Evolutionary conservation across 495 filamentous ascomycete species (phyloP), one percentile per base, ranked within the genome.

Genomic region (Hypoxylon lienhwacheense): DNA sequence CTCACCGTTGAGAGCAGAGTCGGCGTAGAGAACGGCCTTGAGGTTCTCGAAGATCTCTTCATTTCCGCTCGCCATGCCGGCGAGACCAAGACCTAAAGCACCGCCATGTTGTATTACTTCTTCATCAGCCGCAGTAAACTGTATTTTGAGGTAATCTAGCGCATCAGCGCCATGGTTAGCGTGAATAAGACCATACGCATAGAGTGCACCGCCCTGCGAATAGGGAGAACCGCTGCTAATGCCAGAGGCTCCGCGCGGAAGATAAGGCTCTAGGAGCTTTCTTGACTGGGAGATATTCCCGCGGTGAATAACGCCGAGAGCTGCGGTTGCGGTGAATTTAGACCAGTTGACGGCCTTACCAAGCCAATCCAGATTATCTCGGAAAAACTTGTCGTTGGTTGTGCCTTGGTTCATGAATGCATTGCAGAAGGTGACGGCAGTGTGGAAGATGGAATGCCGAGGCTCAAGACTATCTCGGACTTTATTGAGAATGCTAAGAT

Each of bases 401-500:
- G 95, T 97, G 25, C 95, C 95, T n/a, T 95, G 89, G 64, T 99
- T 93, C 92, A 97, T 99, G 70, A 99, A 97, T 8, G 90, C 95
- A 67, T 97, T 97, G 53, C 93, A 92, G 56, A 99, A 90, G 0
- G 93, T 97, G 29, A 97, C 90, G 1, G 91, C 89, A 3, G 88
- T 93, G 70, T 99, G 95, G 80, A 97, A 99, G 47, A 99, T 99
- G 17, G 93, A 97, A 69, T 97, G 97, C 25, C 95, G 80, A 31
- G 89, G 89, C 66, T 99, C 95, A 17, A 99, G 74, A 57, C 91
- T 96, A 69, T 99, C 93, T 24, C 90, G 85, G 29, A 97, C 83
- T 73, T 96, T 97, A 75, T 96, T 97, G 44, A 99, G 80, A 53
- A 97, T 95, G 55, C 81, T 85, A 49, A 89, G 64, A 42, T 82